Evolutionary conservation across 192 early-diverging fungal genomes (phyloP), one percentile per base, ranked within the genome.

Genomic region (Backusella sp.): DNA sequence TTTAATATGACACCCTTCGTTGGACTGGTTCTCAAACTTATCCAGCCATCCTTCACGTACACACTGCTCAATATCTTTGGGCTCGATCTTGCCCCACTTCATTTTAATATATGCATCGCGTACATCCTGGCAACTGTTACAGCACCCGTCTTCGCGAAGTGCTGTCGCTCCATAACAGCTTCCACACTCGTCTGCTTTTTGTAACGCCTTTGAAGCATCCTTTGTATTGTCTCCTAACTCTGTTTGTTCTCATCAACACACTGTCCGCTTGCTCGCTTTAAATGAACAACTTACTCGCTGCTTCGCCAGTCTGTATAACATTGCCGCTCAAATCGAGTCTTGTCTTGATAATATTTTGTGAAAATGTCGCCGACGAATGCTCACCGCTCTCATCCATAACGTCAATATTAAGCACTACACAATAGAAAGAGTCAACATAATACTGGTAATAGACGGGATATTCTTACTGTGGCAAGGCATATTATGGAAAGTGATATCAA

Each of bases 351-450:
- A 98, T 88, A 46, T 90, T 87, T 83, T 94, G 92, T 28, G 85
- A 85, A 59, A 93, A 84, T 62, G 56, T 62, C 78, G 92, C 95
- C n/a, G 83, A 79, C 72, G 96, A 91, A 79, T 95, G 92, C 79
- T 95, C 94, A 30, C 97, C 95, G 26, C 95, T 88, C 21, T 95
- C 91, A 81, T 98, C 98, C 94, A 98, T 96, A 6, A 99, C 93
- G 81, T 98, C 97, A 66, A 98, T 86, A 71, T 91, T 94, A 68
- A 99, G 84, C 19, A 98, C 91, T 92, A 85, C 9, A 53, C 56
- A 62, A 62, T 4, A 62, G 12, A 28, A 28, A 5, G 12, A 62
- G 8, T 26, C 19, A 28, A 4, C 7, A 62, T 62, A 21, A 53
- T 26, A 62, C 1, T 6, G 14, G 3, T 1, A n/a, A 62, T 4